Base-by-base conservation (phyloP, 768 basidiomycete species). In the Pleurotus cornucopiae region DNA sequence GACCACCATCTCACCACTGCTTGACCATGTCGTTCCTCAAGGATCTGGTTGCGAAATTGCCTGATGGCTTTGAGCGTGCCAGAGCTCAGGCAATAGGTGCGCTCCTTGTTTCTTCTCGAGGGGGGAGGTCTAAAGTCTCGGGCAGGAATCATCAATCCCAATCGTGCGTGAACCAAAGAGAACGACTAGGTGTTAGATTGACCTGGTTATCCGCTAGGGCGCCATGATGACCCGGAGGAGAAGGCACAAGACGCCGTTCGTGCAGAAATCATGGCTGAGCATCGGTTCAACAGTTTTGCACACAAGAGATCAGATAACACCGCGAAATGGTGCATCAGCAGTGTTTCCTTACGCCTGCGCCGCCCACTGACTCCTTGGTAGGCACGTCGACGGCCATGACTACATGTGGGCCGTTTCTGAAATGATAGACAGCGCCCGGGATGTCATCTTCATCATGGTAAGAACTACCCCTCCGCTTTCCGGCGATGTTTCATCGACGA, bases 321-420 rank as follows among this genome's bases (percentile, higher is more conserved):
- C 34, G 86, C 89, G 44, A 98, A 97, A 72, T 98, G 91, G 90
- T 47, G 25, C 51, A 11, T 46, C 49, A 20, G 30, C 30, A 37
- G 14, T 21, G 14, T 16, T 7, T 20, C 14, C 18, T 21, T 23
- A 12, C 9, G 18, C 13, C 13, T 1, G 2, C 51, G 2, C 18
- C 39, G 20, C 26, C 39, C 54, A 30, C 34, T 41, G 43, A 26
- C 39, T 39, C 23, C 44, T 56, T 12, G 16, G 13, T 51, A 84
- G 88, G 86, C 93, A 94, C 66, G 80, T 96, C 46, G 95, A 96
- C 63, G 96, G 96, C 0, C 92, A 97, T 56, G 95, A 98, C 72
- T 98, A 96, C 69, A 90, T 98, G 81, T 98, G 89, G 82, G 95
- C 96, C 0, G 67, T 97, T 37, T 92, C 91, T 1, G 93, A 96